Percentiles rank a stretch among this genome's conserved stretches.
These are phyloP conservation scores for Colletotrichum spaethianum DNA, from an alignment of 2,329 filamentous ascomycete species.

Conservation along the genomic window DNA sequence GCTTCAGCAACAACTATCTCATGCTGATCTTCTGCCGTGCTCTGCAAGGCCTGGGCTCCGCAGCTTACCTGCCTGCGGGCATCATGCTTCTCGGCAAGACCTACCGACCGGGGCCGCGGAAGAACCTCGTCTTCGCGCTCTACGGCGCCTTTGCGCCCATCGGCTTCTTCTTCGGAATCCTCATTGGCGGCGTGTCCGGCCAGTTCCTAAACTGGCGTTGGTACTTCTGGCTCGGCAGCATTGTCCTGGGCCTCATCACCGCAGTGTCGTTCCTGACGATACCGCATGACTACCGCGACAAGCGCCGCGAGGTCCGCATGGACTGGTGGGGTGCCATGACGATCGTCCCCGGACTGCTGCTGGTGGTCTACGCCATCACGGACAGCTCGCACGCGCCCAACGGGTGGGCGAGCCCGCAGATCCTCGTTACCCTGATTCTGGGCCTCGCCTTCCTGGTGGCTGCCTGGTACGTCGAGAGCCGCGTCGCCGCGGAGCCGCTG, in stretches of 20 bases:
- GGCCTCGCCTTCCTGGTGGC: slow-evolving; percentile 66
- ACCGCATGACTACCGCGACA: slow-evolving; percentile 50
- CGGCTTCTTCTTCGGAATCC: slow-evolving; percentile 76
- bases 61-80: slow-evolving; percentile 79
- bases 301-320: slow-evolving; percentile 58
- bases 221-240: slow-evolving; percentile 78
- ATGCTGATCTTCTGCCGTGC: slow-evolving; percentile 84
- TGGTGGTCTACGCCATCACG: slow-evolving; percentile 78
- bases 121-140: slow-evolving; percentile 76
- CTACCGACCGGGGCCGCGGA: slow-evolving; percentile 79
- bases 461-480: slow-evolving; percentile 75
- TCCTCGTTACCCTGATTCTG: slow-evolving; percentile 71
- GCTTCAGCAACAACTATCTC: slow-evolving; percentile 76
- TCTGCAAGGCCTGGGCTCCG: slow-evolving; percentile 80
- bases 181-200: slow-evolving; percentile 74
- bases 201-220: slow-evolving; percentile 75
- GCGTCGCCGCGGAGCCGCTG: slow-evolving; percentile 71
- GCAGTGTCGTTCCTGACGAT: slow-evolving; percentile 60
- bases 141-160: slow-evolving; percentile 71
- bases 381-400: slow-evolving; percentile 73
- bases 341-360: slow-evolving; percentile 70
- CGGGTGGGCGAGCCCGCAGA: slow-evolving; percentile 77
- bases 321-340: slow-evolving; percentile 72
- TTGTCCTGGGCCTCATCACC: slow-evolving; percentile 60
- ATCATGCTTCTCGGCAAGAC: slow-evolving; percentile 78